phyloP scores from a whole-genome alignment of 495 filamentous ascomycete species.

The Annulohypoxylon moriforme region DNA sequence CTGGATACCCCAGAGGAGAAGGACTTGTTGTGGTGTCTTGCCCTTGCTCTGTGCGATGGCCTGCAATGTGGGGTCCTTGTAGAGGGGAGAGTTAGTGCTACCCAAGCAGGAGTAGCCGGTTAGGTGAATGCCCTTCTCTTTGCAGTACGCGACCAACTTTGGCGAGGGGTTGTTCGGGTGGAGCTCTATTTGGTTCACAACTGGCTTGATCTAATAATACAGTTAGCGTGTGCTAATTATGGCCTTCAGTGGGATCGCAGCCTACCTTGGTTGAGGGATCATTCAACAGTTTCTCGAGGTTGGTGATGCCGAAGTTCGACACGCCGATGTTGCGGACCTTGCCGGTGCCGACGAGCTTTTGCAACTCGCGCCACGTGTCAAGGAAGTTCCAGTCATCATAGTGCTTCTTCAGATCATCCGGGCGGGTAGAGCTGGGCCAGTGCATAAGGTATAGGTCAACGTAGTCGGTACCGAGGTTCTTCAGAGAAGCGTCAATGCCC shows the following conservation, averaged over 20 bases:
- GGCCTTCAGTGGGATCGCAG: slow-evolving; percentile 67
- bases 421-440: slow-evolving; percentile 72
- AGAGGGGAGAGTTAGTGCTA: slow-evolving; percentile 63
- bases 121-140: slow-evolving; percentile 73
- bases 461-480: slow-evolving; percentile 77
- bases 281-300: slow-evolving; percentile 74
- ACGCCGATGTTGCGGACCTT: slow-evolving; percentile 86
- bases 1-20: slow-evolving; percentile 75
- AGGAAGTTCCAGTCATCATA: slow-evolving; percentile 78
- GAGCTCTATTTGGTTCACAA: slow-evolving; percentile 93
- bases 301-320: slow-evolving; percentile 77
- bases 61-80: slow-evolving; percentile 69
- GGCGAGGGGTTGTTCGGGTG: slow-evolving; percentile 84
- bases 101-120: slow-evolving; percentile 78
- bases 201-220: slow-evolving; percentile 70
- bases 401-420: slow-evolving; percentile 54
- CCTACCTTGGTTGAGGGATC: slow-evolving; percentile 62
- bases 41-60: slow-evolving; percentile 72
- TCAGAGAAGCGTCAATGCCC: slow-evolving; percentile 75
- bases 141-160: slow-evolving; percentile 80
- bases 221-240: slow-evolving; percentile 64
- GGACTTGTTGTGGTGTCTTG: slow-evolving; percentile 73
- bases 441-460: slow-evolving; percentile 90
- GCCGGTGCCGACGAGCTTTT: slow-evolving; percentile 81
- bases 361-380: slow-evolving; percentile 86